A percentile compares a stretch with the other conserved stretches of the same genome.
Conservation (phyloP, 1,284 basidiomycete genomes). For the Malassezia sp. region DNA sequence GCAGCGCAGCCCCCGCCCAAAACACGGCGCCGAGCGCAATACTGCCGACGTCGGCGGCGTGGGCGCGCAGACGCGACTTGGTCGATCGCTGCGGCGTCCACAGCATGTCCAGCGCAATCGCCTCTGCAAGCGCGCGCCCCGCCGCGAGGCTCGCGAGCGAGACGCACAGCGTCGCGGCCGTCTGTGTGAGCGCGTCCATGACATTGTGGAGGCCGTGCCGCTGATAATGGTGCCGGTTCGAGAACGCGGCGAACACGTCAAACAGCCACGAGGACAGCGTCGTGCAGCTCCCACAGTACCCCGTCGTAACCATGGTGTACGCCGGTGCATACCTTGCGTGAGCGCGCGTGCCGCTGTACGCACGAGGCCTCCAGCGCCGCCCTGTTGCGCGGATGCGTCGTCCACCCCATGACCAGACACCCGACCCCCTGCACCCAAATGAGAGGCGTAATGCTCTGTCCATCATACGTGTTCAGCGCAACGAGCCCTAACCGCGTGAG, state of each 20-base stretch:
- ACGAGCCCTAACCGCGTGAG: slow-evolving; percentile 47
- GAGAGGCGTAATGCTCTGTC: slow-evolving; percentile 65
- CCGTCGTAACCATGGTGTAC: slow-evolving; percentile 79
- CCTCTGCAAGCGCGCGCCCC: slow-evolving; percentile 20
- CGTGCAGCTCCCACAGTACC: slow-evolving; percentile 88
- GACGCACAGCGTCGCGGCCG: slow-evolving; percentile 30
- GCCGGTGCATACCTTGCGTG: slow-evolving; percentile 53
- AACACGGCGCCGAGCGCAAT: slow-evolving; percentile 24
- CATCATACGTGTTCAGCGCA: slow-evolving; percentile 56
- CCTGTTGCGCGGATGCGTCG: slow-evolving; percentile 28
- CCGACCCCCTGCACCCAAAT: slow-evolving; percentile 79
- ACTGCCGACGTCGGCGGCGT: background rate
- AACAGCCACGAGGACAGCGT: slow-evolving; percentile 94
- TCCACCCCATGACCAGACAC: slow-evolving; percentile 67
- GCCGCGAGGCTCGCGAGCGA: slow-evolving; percentile 24
- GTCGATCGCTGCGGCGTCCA: background rate
- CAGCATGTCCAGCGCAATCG: background rate
- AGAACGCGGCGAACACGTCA: slow-evolving; percentile 74
- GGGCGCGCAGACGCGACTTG: background rate
- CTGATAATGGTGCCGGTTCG: slow-evolving; percentile 56
- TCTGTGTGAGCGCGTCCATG: slow-evolving; percentile 42
- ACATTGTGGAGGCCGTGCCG: slow-evolving; percentile 65
- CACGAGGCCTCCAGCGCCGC: slow-evolving; percentile 22
- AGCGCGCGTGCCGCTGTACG: no score
- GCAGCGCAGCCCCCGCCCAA: slow-evolving; percentile 55